Base-by-base conservation (phyloP, 1,284 basidiomycete genomes). In the Fomitopsis betulina region DNA sequence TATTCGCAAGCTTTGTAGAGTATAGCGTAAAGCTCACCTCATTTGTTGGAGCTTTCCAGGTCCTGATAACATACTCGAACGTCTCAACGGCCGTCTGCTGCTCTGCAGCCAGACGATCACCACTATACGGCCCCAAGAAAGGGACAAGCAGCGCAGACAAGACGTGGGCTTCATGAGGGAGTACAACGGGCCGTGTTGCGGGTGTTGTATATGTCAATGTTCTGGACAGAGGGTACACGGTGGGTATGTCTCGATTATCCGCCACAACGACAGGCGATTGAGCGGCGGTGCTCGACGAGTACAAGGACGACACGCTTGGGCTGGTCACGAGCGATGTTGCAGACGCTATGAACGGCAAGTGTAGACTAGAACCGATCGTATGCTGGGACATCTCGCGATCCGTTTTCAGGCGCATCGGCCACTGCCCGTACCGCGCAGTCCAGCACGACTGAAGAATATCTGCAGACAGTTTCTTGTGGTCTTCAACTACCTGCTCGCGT, bases 161-260 rank as follows among this genome's bases (percentile, higher is more conserved):
- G 0, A 89, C 81, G 38, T 83, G 75, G 5, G 67, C 68, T 66
- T 89, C 87, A 53, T 79, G 73, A 0, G 86, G 86, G 12, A 89
- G 71, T 64, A 62, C 21, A 39, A 37, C 71, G 56, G 56, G 71
- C 53, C 60, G 66, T 58, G 57, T 71, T 37, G 68, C 70, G 0
- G 69, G 62, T 19, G 67, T 65, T 10, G 72, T 68, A 4, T 74
- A 76, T 2, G 79, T 75, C 27, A 72, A 52, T 1, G 59, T 66
- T 27, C 62, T 57, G 0, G 64, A 57, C 8, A 70, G 79, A 71
- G 45, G 70, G 9, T 71, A 78, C 35, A 82, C 62, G 3, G 77
- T 73, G 5, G 75, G 66, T 4, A 62, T 51, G 1, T 67, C 47
- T 25, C 72, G 72, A 10, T 66, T 53, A 25, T 61, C 55, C 9